Conservation (phyloP, 768 basidiomycete genomes). For the Tremella yokohamensis region DNA sequence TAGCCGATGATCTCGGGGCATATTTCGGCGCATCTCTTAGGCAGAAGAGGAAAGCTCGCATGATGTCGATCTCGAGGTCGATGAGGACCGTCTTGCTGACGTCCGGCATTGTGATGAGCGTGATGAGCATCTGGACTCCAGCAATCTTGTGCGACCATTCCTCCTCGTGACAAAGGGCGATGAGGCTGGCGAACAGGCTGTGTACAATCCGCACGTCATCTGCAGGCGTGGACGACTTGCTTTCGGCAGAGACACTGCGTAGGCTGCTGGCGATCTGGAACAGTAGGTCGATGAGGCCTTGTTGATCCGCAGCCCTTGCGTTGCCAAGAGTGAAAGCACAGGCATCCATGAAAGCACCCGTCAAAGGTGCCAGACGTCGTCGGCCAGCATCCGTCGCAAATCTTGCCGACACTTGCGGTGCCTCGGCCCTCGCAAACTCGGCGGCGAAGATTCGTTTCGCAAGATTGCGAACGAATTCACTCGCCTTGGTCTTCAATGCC, state of each 20-base stretch:
- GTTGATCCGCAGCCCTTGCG: conserved; percentile 23
- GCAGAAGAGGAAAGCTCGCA: conserved; percentile 82
- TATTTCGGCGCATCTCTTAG: conserved; percentile 92
- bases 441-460: conserved; percentile 68
- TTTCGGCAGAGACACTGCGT: conserved; percentile 53
- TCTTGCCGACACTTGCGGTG: conserved; percentile 8
- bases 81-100: conserved; percentile 74
- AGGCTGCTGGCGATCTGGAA: conserved; percentile 65
- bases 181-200: conserved; percentile 77
- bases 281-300: conserved; percentile 62
- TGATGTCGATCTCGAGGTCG: conserved; percentile 82
- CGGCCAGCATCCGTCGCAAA: conserved; percentile 29
- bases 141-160: conserved; percentile 86
- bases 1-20: conserved; percentile 72
- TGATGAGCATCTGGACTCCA: conserved; percentile 77
- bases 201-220: conserved; percentile 59
- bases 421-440: conserved; percentile 59
- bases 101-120: conserved; percentile 68
- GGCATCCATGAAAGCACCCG: conserved; percentile 61
- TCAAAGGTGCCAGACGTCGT: conserved; percentile 47
- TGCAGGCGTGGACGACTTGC: neutral
- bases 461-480: conserved; percentile 65
- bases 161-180: conserved; percentile 82
- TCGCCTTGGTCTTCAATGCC: conserved; percentile 57
- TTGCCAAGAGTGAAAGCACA: conserved; percentile 70